These are phyloP conservation scores for Camellia lanceoleosa DNA, from an alignment of 148 eudicot genomes.

Conservation along the genomic window DNA sequence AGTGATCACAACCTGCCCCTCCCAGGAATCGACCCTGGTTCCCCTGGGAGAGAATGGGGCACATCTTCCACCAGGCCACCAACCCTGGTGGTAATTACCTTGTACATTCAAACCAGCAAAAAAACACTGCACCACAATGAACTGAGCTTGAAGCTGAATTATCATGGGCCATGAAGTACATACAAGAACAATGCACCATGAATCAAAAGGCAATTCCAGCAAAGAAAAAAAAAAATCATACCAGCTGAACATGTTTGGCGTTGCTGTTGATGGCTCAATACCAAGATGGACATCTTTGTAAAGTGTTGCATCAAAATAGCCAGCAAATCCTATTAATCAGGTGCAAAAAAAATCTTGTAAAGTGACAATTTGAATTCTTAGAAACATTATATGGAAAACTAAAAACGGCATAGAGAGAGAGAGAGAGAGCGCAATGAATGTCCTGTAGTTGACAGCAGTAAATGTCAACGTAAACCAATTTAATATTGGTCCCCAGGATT, in stretches of 20 bases:
- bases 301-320: slow-evolving; percentile 85
- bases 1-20: no score
- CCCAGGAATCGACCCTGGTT: no score
- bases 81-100: no score
- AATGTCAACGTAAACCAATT: background rate
- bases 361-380: background rate
- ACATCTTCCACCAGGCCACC: no score
- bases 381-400: background rate
- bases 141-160: background rate
- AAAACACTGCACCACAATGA: background rate
- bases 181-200: background rate
- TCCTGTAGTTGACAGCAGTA: background rate
- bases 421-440: background rate
- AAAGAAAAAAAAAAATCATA: slow-evolving; percentile 18
- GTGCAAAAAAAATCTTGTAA: background rate
- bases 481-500: background rate
- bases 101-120: background rate
- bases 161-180: background rate
- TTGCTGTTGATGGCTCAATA: slow-evolving; percentile 88
- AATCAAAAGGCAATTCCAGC: background rate
- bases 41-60: no score
- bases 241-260: slow-evolving; percentile 99
- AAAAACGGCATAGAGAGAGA: background rate
- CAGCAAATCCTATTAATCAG: slow-evolving; percentile 71
- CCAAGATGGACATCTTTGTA: slow-evolving; percentile 98